These are phyloP conservation scores for Vanilla planifolia DNA, from an alignment of 106 monocot species.

Conservation along the genomic window DNA sequence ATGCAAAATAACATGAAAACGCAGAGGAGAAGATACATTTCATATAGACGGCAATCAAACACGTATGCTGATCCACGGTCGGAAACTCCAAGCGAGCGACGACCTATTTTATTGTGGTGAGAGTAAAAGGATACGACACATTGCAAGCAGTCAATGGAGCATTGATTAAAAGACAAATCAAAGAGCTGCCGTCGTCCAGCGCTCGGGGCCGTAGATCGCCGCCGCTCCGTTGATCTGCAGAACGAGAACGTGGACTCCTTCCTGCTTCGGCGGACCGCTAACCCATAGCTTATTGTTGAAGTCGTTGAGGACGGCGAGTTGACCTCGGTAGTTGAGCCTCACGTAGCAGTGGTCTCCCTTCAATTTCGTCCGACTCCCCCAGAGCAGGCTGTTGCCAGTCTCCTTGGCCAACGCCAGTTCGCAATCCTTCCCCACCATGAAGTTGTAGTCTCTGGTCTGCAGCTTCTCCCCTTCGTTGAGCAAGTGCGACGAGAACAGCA, in stretches of 20 bases:
- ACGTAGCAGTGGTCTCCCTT: slow-evolving; percentile 14
- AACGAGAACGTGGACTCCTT: not conserved
- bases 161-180: not conserved
- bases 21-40: no score
- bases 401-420: slow-evolving; percentile 9
- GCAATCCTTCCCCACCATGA: slow-evolving; percentile 4
- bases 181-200: not conserved
- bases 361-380: not conserved
- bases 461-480: slow-evolving; percentile 7
- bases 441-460: slow-evolving; percentile 10
- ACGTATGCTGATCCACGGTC: no score
- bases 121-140: no score
- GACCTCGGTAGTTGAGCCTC: slow-evolving; percentile 15
- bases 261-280: not conserved
- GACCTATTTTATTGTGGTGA: no score
- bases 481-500: slow-evolving; percentile 14
- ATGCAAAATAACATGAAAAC: no score
- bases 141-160: no score
- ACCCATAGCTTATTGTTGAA: not conserved
- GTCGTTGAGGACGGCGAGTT: slow-evolving; percentile 8
- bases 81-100: no score
- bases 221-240: not conserved
- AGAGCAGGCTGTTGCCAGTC: not conserved
- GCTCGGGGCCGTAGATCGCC: not conserved
- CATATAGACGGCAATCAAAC: no score